Base-by-base conservation (phyloP, 2,329 filamentous ascomycete genomes). In the Aspergillus tanneri region DNA sequence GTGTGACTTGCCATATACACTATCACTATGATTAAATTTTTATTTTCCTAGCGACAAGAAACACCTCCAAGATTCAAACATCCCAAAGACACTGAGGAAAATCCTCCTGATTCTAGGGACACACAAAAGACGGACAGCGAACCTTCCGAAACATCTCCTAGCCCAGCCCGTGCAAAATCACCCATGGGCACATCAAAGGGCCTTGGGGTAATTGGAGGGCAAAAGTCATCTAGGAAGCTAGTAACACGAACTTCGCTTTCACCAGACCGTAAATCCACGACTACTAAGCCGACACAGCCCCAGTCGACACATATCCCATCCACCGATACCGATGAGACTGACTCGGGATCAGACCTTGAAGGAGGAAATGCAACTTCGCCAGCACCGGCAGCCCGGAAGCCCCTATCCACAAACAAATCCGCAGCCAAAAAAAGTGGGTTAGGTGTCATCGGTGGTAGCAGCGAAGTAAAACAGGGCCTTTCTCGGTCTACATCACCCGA, bases 31-130 rank as follows among this genome's bases (percentile, higher is more conserved):
- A 46, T 43, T 42, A 32, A 49, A 42, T 47, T 19, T 43, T 32
- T 30, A 21, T 41, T 23, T 16, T 49, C 18, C 46, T 48, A 72
- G 69, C 64, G 61, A 52, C 65, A 70, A 59, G 61, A 68, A 49
- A 71, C 63, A 4, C 64, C 67, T 38, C 65, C 67, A 14, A 55
- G 58, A 40, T 47, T 66, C 0, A 67, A 59, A 39, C 49, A 46
- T 27, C 32, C 44, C 12, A 52, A 50, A 39, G 19, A 49, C 18
- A 32, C 23, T 2, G 43, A 48, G 24, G 12, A 52, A 21, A 41
- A 46, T 6, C 12, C n/a, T 0, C 24, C 43, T 5, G n/a, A 43
- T 2, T 28, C 49, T 7, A 42, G 27, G 45, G 43, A 37, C 12
- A 23, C 35, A n/a, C 49, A 50, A 40, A 34, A 46, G n/a, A 46